phyloP scores from a whole-genome alignment of 2,329 filamentous ascomycete species.

The Pseudocercospora fuligena region DNA sequence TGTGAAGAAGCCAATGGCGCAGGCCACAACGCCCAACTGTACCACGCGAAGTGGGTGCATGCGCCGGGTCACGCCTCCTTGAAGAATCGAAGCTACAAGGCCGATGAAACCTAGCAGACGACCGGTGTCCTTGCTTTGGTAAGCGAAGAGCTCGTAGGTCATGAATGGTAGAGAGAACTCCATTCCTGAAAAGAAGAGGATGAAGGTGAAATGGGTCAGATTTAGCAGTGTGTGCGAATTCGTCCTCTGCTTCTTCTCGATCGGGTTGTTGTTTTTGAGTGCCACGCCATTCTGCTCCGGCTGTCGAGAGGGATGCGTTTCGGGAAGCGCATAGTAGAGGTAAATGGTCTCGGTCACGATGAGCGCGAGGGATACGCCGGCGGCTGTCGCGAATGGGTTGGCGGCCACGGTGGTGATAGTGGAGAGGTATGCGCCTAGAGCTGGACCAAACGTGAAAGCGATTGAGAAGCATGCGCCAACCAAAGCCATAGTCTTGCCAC shows the following conservation, averaged over 20 bases:
- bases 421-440: constrained; percentile 84
- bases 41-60: constrained; percentile 81
- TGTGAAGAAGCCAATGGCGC: constrained; percentile 78
- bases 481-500: constrained; percentile 92
- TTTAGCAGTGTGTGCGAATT: constrained; percentile 87
- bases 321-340: constrained; percentile 81
- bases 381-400: constrained; percentile 93
- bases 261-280: constrained; percentile 34
- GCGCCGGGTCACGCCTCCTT: constrained; percentile 87
- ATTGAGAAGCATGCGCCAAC: constrained; percentile 97
- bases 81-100: constrained; percentile 86
- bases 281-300: constrained; percentile 24
- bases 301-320: constrained; percentile 67
- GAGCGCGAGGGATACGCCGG: constrained; percentile 81
- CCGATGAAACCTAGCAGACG: constrained; percentile 88
- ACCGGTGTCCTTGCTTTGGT: constrained; percentile 79
- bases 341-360: constrained; percentile 88
- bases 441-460: constrained; percentile 94
- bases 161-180: constrained; percentile 97
- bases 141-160: constrained; percentile 91
- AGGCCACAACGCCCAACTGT: constrained; percentile 76
- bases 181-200: constrained; percentile 97
- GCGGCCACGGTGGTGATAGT: constrained; percentile 76
- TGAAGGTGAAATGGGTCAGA: constrained; percentile 82
- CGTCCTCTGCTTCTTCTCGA: constrained; percentile 58